Evolutionary conservation across 805 yeast species (phyloP).

Genomic region (Candida lessepsii): DNA sequence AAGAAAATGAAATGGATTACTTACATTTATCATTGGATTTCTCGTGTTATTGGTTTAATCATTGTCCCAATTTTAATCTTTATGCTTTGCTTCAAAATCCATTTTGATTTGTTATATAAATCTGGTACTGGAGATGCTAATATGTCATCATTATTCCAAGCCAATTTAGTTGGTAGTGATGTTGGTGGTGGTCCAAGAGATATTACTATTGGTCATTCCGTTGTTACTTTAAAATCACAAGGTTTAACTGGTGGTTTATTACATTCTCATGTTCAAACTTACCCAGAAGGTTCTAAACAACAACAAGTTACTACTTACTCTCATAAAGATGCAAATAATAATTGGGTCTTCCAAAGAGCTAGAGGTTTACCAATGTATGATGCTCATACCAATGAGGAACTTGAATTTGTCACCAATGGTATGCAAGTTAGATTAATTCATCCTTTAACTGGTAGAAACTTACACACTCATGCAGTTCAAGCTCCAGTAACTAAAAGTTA

Average conservation of each 20-base stretch:
- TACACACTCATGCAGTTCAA: conserved; percentile 67
- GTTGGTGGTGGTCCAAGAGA: conserved; percentile 69
- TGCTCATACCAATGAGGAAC: conserved; percentile 27
- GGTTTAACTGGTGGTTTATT: conserved; percentile 46
- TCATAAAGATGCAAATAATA: conserved; percentile 46
- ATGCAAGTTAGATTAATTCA: conserved; percentile 63
- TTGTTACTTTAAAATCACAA: conserved; percentile 40
- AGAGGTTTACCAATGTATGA: conserved; percentile 38
- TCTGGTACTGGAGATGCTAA: conserved; percentile 81
- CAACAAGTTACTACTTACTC: conserved; percentile 48
- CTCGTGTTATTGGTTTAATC: conserved; percentile 64
- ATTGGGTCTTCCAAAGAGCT: conserved; percentile 49
- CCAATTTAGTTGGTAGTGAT: conserved; percentile 64
- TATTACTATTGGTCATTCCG: conserved; percentile 51
- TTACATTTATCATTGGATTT: conserved; percentile 62
- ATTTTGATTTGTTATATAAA: conserved; percentile 68
- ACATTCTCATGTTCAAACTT: conserved; percentile 47
- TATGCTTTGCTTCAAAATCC: conserved; percentile 66
- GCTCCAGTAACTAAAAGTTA: conserved; percentile 59
- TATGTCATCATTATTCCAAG: conserved; percentile 82
- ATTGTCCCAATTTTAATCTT: conserved; percentile 63
- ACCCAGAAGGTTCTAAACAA: conserved; percentile 48
- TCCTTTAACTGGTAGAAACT: conserved; percentile 58
- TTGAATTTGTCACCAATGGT: conserved; percentile 53
- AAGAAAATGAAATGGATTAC: conserved; percentile 47